Evolutionary conservation across 2,329 filamentous ascomycete genomes (phyloP).

Genomic region (Colletotrichum spinosum): DNA sequence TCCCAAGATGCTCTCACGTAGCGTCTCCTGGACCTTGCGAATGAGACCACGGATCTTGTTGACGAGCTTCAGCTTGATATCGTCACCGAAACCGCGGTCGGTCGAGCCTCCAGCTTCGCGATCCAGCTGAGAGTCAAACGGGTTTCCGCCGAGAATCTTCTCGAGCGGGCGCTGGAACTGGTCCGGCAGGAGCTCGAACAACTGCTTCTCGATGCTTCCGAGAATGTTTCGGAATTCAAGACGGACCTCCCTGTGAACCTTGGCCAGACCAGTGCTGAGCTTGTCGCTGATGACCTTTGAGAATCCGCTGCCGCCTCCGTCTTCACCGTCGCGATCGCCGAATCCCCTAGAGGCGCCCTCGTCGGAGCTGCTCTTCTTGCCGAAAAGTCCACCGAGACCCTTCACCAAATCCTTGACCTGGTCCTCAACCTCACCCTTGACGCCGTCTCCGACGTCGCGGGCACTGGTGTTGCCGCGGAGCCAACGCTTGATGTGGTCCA

Average conservation of each 20-base stretch:
- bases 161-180: constrained; percentile 56
- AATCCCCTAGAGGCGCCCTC: constrained; percentile 48
- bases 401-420: constrained; percentile 58
- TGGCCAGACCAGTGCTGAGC: constrained; percentile 56
- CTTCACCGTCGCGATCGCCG: constrained; percentile 43
- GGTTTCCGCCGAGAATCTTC: constrained; percentile 59
- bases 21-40: constrained; percentile 57
- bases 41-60: constrained; percentile 57
- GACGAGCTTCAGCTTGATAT: constrained; percentile 57
- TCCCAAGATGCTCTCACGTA: constrained; percentile 56
- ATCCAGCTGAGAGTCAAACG: constrained; percentile 57
- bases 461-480: constrained; percentile 55
- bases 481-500: constrained; percentile 61
- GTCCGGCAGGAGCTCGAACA: constrained; percentile 58
- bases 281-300: constrained; percentile 60
- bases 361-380: constrained; percentile 45
- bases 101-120: constrained; percentile 44
- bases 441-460: constrained; percentile 55
- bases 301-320: constrained; percentile 50
- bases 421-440: constrained; percentile 57
- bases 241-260: constrained; percentile 57
- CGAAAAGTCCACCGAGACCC: constrained; percentile 55
- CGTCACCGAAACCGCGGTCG: constrained; percentile 55
- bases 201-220: constrained; percentile 56
- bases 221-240: constrained; percentile 59